Evolutionary conservation across 139 green algal genomes (phyloP).

Genomic region (Micractinium sp.): DNA sequence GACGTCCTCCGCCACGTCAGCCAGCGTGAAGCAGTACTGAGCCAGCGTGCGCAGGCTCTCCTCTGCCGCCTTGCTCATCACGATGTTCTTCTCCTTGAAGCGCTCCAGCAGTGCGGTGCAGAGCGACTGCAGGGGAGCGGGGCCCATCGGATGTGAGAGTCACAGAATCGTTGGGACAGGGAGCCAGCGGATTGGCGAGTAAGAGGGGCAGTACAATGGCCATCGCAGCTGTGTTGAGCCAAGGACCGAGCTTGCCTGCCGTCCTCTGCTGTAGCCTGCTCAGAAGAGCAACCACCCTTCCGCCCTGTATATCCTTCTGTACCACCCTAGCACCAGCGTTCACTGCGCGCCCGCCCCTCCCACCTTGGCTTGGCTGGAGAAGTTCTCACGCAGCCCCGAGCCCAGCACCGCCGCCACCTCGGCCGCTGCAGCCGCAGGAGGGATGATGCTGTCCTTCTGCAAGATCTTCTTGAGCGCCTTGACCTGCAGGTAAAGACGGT

Average conservation of each 20-base stretch:
- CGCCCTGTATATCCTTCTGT: background rate
- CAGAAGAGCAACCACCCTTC: background rate
- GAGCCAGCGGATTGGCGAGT: background rate
- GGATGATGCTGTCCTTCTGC: constrained; percentile 87
- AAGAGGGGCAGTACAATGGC: background rate
- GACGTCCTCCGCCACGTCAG: constrained; percentile 78
- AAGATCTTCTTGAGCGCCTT: constrained; percentile 79
- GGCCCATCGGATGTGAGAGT: background rate
- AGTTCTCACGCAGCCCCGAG: constrained; percentile 71
- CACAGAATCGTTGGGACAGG: background rate
- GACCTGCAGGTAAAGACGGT: no score
- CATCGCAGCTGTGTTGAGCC: no score
- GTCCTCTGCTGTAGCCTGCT: no score
- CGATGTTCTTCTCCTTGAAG: constrained; percentile 86
- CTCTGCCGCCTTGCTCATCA: constrained; percentile 62
- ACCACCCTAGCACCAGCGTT: background rate
- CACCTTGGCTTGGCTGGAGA: constrained; percentile 55
- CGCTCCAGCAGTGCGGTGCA: constrained; percentile 78
- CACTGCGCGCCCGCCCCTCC: constrained; percentile 10
- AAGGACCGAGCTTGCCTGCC: background rate
- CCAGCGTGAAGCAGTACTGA: constrained; percentile 71
- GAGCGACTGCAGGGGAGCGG: constrained; percentile 6
- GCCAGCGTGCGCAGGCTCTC: constrained; percentile 64
- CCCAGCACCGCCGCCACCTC: constrained; percentile 27
- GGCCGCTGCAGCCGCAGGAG: constrained; percentile 74